A percentile compares a stretch with the other conserved stretches of the same genome.
These are phyloP conservation scores for Epichloe baconii DNA, from an alignment of 2,329 filamentous ascomycete species.

Conservation along the genomic window DNA sequence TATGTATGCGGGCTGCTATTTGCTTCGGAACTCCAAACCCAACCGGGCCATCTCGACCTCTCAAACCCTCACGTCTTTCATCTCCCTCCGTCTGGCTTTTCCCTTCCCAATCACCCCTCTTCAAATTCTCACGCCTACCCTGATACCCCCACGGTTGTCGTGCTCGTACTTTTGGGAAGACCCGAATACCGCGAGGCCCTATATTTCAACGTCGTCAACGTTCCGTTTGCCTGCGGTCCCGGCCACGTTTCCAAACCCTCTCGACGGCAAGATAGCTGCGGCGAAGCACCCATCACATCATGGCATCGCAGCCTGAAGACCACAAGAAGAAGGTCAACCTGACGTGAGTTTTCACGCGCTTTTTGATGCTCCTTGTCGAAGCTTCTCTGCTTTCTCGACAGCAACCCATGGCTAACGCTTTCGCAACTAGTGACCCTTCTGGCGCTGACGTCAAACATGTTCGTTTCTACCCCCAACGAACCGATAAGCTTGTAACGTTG, in stretches of 20 bases:
- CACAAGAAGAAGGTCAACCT: slow-evolving; percentile 76
- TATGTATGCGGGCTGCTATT: neutral
- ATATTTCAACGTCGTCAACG: neutral
- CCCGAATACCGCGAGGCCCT: neutral
- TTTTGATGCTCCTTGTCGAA: neutral
- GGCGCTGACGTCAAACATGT: slow-evolving; percentile 79
- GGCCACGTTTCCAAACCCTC: slow-evolving; percentile 13
- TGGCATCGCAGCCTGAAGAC: slow-evolving; percentile 56
- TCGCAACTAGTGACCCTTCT: slow-evolving; percentile 59
- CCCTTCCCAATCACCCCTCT: neutral
- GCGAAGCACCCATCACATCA: slow-evolving; percentile 33
- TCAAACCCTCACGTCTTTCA: slow-evolving; percentile 8
- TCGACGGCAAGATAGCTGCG: slow-evolving; percentile 14
- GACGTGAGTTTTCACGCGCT: slow-evolving; percentile 42
- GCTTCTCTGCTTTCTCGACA: neutral
- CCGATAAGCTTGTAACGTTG: slow-evolving; percentile 5
- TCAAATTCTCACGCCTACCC: slow-evolving; percentile 7
- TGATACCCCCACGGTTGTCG: slow-evolving; percentile 1
- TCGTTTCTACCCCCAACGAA: slow-evolving; percentile 24
- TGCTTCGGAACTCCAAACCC: slow-evolving; percentile 3
- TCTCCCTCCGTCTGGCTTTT: slow-evolving; percentile 4
- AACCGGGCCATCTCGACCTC: slow-evolving; percentile 12
- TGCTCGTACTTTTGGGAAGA: neutral
- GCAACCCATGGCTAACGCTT: neutral
- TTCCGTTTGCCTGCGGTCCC: slow-evolving; percentile 3